Percentiles rank a stretch among this genome's conserved stretches.
Conservation (phyloP, 805 yeast species). For the Millerozyma acaciae region DNA sequence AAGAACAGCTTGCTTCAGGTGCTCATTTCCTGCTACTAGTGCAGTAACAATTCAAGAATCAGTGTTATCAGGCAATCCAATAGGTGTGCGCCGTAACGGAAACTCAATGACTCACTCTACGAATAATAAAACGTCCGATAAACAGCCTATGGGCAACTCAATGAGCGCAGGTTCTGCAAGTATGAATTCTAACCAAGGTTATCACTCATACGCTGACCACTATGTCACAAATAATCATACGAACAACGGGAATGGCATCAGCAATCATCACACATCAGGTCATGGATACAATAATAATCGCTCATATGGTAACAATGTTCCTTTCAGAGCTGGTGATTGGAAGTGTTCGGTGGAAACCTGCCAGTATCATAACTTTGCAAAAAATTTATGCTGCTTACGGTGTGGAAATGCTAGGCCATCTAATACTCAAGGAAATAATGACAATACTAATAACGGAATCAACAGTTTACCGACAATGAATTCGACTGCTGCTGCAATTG, state of each 20-base stretch:
- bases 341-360: constrained; percentile 78
- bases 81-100: constrained; percentile 9
- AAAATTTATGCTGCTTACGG: constrained; percentile 78
- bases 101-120: constrained; percentile 6
- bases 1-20: constrained; percentile 89
- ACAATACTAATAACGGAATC: constrained; percentile 7
- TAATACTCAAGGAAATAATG: constrained; percentile 8
- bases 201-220: constrained; percentile 3
- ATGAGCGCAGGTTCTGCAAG: constrained; percentile 11
- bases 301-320: constrained; percentile 52
- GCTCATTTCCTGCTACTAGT: constrained; percentile 80
- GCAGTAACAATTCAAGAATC: constrained; percentile 68
- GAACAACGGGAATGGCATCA: not conserved
- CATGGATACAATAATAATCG: constrained; percentile 12
- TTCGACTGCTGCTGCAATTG: constrained; percentile 44
- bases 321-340: constrained; percentile 97
- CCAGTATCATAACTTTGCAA: constrained; percentile 88
- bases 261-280: constrained; percentile 8
- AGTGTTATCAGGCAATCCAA: constrained; percentile 30
- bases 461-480: constrained; percentile 30
- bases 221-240: constrained; percentile 1
- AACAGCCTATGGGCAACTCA: constrained; percentile 9
- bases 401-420: constrained; percentile 71
- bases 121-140: constrained; percentile 7
- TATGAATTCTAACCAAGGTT: constrained; percentile 4